These are phyloP conservation scores for Solanum verrucosum DNA, from an alignment of 257 asterid genomes.

Conservation along the genomic window DNA sequence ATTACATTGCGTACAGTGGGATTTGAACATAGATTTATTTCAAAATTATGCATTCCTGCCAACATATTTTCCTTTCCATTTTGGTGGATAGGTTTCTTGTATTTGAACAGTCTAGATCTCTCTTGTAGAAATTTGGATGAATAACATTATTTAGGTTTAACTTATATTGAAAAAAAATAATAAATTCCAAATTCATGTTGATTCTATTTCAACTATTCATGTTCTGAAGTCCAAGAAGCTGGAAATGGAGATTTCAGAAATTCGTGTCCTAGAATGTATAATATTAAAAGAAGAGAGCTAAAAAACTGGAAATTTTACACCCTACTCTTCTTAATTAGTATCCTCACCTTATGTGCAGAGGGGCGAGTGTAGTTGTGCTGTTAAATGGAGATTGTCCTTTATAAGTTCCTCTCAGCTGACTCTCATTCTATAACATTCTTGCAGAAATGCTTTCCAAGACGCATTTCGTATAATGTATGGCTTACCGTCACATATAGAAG, in stretches of 20 bases:
- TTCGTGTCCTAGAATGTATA: neutral
- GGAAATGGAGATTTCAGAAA: neutral
- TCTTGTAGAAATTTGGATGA: neutral
- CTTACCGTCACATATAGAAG: constrained; percentile 67
- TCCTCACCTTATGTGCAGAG: neutral
- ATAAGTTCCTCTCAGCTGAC: neutral
- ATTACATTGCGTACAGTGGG: neutral
- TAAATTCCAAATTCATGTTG: neutral
- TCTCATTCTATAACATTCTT: constrained; percentile 5
- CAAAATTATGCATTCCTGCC: neutral
- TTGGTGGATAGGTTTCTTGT: neutral
- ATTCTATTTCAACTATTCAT: neutral
- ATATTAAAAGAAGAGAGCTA: neutral
- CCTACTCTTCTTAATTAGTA: neutral
- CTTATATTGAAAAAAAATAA: neutral
- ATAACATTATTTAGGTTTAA: neutral
- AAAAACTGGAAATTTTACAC: neutral
- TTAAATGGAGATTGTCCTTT: neutral
- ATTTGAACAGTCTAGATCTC: neutral
- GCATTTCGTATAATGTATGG: constrained; percentile 84
- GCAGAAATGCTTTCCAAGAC: constrained; percentile 71
- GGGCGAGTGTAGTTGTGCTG: neutral
- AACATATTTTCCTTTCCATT: neutral
- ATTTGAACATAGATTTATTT: neutral
- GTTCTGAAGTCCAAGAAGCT: neutral